These are phyloP conservation scores for Phytopythium boreale DNA, from an alignment of 352 stramenopile species.

Conservation along the genomic window DNA sequence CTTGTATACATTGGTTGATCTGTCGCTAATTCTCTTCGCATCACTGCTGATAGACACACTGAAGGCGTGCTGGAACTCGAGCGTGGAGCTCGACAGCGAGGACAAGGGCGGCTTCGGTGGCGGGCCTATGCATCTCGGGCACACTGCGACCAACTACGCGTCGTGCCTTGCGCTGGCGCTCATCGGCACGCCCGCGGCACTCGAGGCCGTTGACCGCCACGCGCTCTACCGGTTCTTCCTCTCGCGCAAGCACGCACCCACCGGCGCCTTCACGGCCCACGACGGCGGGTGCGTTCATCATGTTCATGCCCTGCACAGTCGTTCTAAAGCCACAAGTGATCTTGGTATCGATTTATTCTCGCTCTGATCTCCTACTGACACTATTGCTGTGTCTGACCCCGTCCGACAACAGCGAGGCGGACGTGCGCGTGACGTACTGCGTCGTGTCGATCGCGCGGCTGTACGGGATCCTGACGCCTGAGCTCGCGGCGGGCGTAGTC, in stretches of 20 bases:
- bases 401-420: constrained; percentile 78
- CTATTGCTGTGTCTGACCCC: neutral
- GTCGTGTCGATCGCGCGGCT: constrained; percentile 93
- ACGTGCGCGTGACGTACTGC: constrained; percentile 97
- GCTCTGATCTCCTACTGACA: neutral
- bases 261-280: constrained; percentile 95
- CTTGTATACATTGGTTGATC: neutral
- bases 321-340: neutral
- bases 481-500: constrained; percentile 75
- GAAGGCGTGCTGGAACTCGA: constrained; percentile 53
- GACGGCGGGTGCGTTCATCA: constrained; percentile 80
- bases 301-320: neutral
- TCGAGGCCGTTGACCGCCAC: constrained; percentile 77
- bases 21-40: too few species aligned
- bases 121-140: constrained; percentile 85
- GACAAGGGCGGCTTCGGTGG: constrained; percentile 92
- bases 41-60: constrained; percentile 34
- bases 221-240: constrained; percentile 90
- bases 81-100: constrained; percentile 16
- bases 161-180: constrained; percentile 92
- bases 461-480: constrained; percentile 90
- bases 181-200: constrained; percentile 81
- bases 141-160: constrained; percentile 94
- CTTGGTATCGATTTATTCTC: neutral
- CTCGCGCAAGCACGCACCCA: constrained; percentile 73